Evolutionary conservation across 176 grass and related monocot species (phyloP).

Genomic region (Musa acuminata): DNA sequence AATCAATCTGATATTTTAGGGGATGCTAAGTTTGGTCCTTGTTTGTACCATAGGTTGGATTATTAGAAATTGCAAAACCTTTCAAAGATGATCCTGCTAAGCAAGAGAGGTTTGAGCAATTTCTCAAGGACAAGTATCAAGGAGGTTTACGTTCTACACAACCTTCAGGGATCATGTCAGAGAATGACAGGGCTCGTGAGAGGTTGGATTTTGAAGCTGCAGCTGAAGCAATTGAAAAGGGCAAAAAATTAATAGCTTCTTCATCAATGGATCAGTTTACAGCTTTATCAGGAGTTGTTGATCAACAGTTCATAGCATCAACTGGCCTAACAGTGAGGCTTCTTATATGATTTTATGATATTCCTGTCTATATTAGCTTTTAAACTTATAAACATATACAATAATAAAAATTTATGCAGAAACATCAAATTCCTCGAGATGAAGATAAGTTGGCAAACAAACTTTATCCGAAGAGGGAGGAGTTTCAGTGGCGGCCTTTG

Average conservation of each 20-base stretch:
- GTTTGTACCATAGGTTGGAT: constrained; percentile 43
- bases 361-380: neutral
- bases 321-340: constrained; percentile 46
- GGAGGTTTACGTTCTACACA: constrained; percentile 65
- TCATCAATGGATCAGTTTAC: constrained; percentile 17
- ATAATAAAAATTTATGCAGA: constrained; percentile 28
- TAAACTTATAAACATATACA: constrained; percentile 24
- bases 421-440: constrained; percentile 25
- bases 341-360: neutral
- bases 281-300: constrained; percentile 37
- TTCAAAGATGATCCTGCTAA: constrained; percentile 77
- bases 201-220: constrained; percentile 93
- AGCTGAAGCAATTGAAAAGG: constrained; percentile 79
- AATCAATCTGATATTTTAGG: neutral
- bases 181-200: constrained; percentile 73
- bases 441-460: constrained; percentile 28
- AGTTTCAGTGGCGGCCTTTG: constrained; percentile 77
- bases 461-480: constrained; percentile 50
- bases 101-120: constrained; percentile 84
- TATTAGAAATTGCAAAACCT: constrained; percentile 53
- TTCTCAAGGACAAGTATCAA: constrained; percentile 80
- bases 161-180: constrained; percentile 46
- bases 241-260: constrained; percentile 31
- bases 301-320: constrained; percentile 58
- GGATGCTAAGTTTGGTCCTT: constrained; percentile 6